Evolutionary conservation across 345 rosid genomes (phyloP).

Genomic region (Zanthoxylum bungeanum): DNA sequence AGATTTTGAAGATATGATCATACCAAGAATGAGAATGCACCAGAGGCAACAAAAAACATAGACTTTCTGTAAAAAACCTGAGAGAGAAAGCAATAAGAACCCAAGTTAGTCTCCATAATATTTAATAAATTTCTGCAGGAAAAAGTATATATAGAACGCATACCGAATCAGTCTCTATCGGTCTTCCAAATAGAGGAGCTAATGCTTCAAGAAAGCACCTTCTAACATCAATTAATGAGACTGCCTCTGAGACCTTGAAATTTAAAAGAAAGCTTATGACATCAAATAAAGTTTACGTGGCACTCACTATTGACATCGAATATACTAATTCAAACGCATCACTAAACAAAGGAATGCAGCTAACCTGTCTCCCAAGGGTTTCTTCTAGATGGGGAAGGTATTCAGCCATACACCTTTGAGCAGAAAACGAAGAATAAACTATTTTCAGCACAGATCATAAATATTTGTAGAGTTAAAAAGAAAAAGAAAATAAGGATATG

Average conservation of each 20-base stretch:
- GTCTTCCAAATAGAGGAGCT: conserved; percentile 70
- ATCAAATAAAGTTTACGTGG: conserved; percentile 8
- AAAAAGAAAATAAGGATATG: not conserved
- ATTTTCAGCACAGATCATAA: conserved; percentile 17
- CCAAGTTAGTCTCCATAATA: conserved; percentile 7
- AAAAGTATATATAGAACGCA: conserved; percentile 20
- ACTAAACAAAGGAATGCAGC: conserved; percentile 17
- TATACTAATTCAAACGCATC: conserved; percentile 9
- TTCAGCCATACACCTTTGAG: conserved; percentile 93
- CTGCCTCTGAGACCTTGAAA: conserved; percentile 85
- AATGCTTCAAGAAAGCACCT: conserved; percentile 79
- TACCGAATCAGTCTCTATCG: conserved; percentile 91
- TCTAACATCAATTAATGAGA: conserved; percentile 56
- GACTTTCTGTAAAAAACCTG: conserved; percentile 83
- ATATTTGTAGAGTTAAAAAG: not conserved
- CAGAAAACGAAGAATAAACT: conserved; percentile 13
- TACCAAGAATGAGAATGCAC: conserved; percentile 81
- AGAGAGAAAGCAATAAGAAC: conserved; percentile 24
- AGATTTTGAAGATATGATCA: too few relatives aligned
- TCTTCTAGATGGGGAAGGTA: conserved; percentile 96
- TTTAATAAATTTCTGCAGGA: not conserved
- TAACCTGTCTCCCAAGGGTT: conserved; percentile 75
- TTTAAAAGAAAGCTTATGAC: too few relatives aligned
- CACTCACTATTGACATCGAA: not conserved
- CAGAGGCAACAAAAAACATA: conserved; percentile 63